Conservation (phyloP, 1,284 basidiomycete species). For the Irpex lacteus region DNA sequence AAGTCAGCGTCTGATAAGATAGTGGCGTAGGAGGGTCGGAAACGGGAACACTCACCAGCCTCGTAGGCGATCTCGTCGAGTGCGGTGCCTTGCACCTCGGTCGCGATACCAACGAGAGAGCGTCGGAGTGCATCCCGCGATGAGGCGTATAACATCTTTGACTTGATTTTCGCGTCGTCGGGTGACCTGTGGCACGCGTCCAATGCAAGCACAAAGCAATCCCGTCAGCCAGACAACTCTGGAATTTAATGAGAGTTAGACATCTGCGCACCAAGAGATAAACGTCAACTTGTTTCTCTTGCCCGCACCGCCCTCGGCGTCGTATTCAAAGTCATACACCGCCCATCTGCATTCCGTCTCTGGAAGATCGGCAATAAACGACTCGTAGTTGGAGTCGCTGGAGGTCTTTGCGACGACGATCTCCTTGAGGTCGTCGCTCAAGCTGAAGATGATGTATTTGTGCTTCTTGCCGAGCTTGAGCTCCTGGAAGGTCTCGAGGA, state of each 20-base stretch:
- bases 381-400: constrained; percentile 56
- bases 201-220: background rate
- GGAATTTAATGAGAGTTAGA: constrained; percentile 12
- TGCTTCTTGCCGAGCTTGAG: constrained; percentile 83
- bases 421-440: constrained; percentile 67
- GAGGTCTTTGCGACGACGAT: constrained; percentile 74
- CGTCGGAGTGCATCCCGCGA: constrained; percentile 87
- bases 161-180: constrained; percentile 83
- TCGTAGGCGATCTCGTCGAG: constrained; percentile 75
- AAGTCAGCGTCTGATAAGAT: background rate
- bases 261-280: constrained; percentile 65
- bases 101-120: constrained; percentile 66
- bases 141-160: constrained; percentile 95
- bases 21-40: background rate
- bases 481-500: constrained; percentile 64
- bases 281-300: constrained; percentile 93
- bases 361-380: constrained; percentile 78
- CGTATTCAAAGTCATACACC: constrained; percentile 90
- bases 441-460: constrained; percentile 87
- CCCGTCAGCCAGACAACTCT: background rate
- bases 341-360: constrained; percentile 83
- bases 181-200: constrained; percentile 45
- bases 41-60: constrained; percentile 60
- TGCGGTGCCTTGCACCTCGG: constrained; percentile 91
- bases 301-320: constrained; percentile 70